Base-by-base conservation (phyloP, 805 yeast species). In the Pichia nanzhaoensis region DNA sequence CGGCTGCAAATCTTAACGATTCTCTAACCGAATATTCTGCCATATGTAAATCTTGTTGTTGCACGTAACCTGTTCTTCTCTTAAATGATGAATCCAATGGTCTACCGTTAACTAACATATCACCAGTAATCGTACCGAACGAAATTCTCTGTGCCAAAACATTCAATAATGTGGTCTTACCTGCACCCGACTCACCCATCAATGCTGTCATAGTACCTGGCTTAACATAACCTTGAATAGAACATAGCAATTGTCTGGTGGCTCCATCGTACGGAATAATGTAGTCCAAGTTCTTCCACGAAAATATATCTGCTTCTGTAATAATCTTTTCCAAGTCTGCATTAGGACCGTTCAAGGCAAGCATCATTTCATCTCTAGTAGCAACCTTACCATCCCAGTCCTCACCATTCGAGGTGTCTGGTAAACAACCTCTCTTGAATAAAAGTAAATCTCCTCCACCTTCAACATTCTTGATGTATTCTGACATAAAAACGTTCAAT, bases 121-220 rank as follows among this genome's bases (percentile, higher is more conserved):
- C 79, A 51, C 82, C 82, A n/a, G 80, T 73, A 32, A 77, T 66
- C 41, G 72, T 69, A 53, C 82, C 82, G 44, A 69, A 62, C 38
- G 71, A 70, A 41, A 68, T 64, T 56, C 83, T 66, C 55, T 72
- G 74, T 39, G 80, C 72, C 48, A 77, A 60, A 34, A 73, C 71
- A 53, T 77, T 77, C 50, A 77, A 65, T 44, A 77, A 61, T 4
- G 83, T 77, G 1, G 83, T 77, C 56, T 77, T 77, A 56, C 83
- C 83, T 14, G 83, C 82, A 52, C 83, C 83, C 6, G 81, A 75
- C 54, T 75, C 82, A 49, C 83, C 83, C 82, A 77, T 77, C 34
- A 77, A 59, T 2, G 83, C 82, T 22, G 82, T 77, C 57, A 77
- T 58, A 7, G 74, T 68, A 42, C 83, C 83, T 2, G 83, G 81